Evolutionary conservation across 169 alveolate genomes (phyloP).

Genomic region (Plasmodium chabaudi): DNA sequence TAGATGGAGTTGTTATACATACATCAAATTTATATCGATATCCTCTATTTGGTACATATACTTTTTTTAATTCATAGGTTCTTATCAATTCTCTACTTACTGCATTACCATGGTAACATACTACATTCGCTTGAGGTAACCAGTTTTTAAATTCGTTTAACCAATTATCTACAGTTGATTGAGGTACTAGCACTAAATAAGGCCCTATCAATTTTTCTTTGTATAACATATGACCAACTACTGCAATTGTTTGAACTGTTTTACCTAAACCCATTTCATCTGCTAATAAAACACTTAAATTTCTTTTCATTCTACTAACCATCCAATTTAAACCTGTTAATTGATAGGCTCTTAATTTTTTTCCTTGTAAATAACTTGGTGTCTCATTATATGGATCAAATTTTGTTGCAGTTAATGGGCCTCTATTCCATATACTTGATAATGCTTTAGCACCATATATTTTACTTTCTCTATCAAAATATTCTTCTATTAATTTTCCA

Average conservation of each 20-base stretch:
- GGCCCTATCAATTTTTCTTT: conserved; percentile 92
- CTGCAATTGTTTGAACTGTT: conserved; percentile 95
- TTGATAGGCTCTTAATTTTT: conserved; percentile 94
- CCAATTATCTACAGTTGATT: conserved; percentile 97
- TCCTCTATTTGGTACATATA: conserved; percentile 86
- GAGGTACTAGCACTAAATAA: conserved; percentile 95
- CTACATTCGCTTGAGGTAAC: conserved; percentile 95
- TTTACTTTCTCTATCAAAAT: conserved; percentile 87
- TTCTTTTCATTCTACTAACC: conserved; percentile 94
- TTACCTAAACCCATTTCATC: conserved; percentile 98
- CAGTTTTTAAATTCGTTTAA: conserved; percentile 93
- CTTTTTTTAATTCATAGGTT: conserved; percentile 86
- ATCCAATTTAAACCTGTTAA: conserved; percentile 97
- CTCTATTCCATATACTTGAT: conserved; percentile 87
- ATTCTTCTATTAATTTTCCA: conserved; percentile 82
- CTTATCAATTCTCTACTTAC: conserved; percentile 91
- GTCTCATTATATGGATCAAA: conserved; percentile 92
- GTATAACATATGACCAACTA: conserved; percentile 92
- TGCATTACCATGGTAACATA: conserved; percentile 94
- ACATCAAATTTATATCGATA: conserved; percentile 89
- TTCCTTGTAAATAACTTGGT: conserved; percentile 86
- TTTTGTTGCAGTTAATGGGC: conserved; percentile 87
- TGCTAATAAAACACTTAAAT: conserved; percentile 94
- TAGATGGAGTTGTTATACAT: conserved; percentile 92
- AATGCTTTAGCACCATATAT: conserved; percentile 82